These are phyloP conservation scores for Macrolepiota dolichaula DNA, from an alignment of 768 basidiomycete genomes.

Conservation along the genomic window DNA sequence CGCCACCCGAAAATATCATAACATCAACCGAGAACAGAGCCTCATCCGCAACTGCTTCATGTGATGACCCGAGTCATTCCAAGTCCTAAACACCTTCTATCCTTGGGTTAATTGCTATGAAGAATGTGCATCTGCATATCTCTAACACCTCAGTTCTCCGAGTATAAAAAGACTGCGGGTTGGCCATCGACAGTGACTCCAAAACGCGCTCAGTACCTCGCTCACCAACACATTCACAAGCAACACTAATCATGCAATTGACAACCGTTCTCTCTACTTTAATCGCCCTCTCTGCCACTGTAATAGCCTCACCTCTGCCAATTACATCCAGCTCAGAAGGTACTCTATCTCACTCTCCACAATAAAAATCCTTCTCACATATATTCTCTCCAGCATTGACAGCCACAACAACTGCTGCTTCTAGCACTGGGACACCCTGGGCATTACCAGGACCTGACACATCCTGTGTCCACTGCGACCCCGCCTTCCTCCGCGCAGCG, in stretches of 20 bases:
- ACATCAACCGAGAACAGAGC: background rate
- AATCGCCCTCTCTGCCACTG: background rate
- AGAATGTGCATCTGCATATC: background rate
- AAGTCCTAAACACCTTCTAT: background rate
- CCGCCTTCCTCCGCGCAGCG: slow-evolving; percentile 1
- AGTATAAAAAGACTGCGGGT: background rate
- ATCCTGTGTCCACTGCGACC: background rate
- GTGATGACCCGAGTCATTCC: background rate
- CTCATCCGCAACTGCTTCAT: background rate
- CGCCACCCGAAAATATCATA: background rate
- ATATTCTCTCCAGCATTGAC: background rate
- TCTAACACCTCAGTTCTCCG: background rate
- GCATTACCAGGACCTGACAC: background rate
- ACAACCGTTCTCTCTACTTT: background rate
- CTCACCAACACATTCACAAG: background rate
- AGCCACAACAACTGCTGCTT: background rate
- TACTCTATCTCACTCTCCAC: background rate
- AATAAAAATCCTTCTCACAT: background rate
- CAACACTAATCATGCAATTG: background rate
- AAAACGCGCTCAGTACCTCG: background rate
- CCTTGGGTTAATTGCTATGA: background rate
- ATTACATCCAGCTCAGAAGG: background rate
- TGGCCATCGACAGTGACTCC: too few relatives aligned
- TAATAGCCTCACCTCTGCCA: background rate
- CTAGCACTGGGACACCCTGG: background rate